phyloP scores from a whole-genome alignment of 2,329 filamentous ascomycete species.

The Phialophora verrucosa region DNA sequence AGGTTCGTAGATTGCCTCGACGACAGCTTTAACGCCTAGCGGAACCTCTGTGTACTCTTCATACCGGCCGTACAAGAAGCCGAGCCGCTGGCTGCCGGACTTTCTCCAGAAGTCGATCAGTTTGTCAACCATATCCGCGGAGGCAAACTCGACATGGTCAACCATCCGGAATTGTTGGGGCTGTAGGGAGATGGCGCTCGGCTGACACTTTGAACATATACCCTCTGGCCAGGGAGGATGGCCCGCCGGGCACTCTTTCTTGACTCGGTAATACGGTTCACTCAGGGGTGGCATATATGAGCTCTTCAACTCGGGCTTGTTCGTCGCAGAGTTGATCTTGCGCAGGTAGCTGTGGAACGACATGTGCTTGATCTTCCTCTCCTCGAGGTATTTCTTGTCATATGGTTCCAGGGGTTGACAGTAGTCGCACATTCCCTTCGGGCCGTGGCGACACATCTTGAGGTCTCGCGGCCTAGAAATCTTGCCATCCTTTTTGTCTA shows the following conservation, averaged over 20 bases:
- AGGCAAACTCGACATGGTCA: slow-evolving; percentile 95
- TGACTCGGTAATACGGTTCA: slow-evolving; percentile 91
- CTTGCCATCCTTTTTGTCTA: slow-evolving; percentile 90
- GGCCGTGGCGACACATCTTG: slow-evolving; percentile 93
- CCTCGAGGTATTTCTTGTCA: slow-evolving; percentile 81
- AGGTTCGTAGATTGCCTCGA: slow-evolving; percentile 96
- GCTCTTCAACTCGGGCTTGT: slow-evolving; percentile 89
- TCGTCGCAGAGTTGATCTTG: slow-evolving; percentile 94
- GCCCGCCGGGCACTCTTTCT: slow-evolving; percentile 85
- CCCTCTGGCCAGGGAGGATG: slow-evolving; percentile 94
- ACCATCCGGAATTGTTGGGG: slow-evolving; percentile 95
- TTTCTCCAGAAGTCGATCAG: slow-evolving; percentile 91
- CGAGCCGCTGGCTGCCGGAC: slow-evolving; percentile 81
- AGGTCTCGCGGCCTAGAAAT: slow-evolving; percentile 74
- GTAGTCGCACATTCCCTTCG: slow-evolving; percentile 99
- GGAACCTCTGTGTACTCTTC: slow-evolving; percentile 91
- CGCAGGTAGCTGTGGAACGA: slow-evolving; percentile 94
- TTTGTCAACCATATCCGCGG: slow-evolving; percentile 81
- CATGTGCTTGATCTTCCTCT: slow-evolving; percentile 98
- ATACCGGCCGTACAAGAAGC: slow-evolving; percentile 89
- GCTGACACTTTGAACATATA: slow-evolving; percentile 97
- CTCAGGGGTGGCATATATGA: slow-evolving; percentile 95
- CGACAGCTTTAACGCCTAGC: slow-evolving; percentile 89
- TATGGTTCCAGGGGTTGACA: slow-evolving; percentile 98
- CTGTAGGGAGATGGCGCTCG: slow-evolving; percentile 93